phyloP scores from a whole-genome alignment of 2,329 filamentous ascomycete species.

The Hymenoscyphus infarciens region DNA sequence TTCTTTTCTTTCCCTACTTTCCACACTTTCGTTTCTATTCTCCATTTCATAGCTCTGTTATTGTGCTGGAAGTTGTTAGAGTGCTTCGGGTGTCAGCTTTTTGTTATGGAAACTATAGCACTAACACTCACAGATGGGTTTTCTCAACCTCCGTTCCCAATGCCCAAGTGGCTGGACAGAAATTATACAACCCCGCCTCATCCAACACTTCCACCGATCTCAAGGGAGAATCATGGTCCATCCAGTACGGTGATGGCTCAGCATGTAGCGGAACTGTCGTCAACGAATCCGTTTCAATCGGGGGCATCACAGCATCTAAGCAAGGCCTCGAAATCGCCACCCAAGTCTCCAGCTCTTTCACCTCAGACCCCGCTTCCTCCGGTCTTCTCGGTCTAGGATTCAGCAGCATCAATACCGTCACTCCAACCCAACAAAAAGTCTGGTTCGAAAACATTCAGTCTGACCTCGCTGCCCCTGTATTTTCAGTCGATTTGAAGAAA shows the following conservation, averaged over 20 bases:
- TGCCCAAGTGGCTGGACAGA: conserved; percentile 19
- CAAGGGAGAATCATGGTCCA: conserved; percentile 24
- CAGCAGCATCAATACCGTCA: conserved; percentile 18
- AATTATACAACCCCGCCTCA: conserved; percentile 19
- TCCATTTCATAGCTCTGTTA: not conserved
- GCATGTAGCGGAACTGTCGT: conserved; percentile 26
- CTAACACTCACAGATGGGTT: conserved; percentile 21
- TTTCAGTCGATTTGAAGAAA: conserved; percentile 50
- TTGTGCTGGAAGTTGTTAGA: not conserved
- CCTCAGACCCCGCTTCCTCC: conserved; percentile 37
- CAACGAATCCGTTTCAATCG: conserved; percentile 23
- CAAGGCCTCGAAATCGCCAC: conserved; percentile 27
- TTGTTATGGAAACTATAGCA: not conserved
- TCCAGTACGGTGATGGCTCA: conserved; percentile 34
- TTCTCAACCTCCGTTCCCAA: conserved; percentile 24
- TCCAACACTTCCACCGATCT: conserved; percentile 18
- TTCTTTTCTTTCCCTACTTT: not conserved
- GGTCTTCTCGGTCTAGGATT: conserved; percentile 59
- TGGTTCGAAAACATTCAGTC: conserved; percentile 21
- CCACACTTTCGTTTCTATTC: not conserved
- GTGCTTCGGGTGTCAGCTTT: not conserved
- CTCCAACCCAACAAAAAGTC: conserved; percentile 17
- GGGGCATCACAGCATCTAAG: conserved; percentile 14
- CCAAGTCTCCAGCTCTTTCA: conserved; percentile 25
- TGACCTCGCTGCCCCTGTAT: conserved; percentile 40